Evolutionary conservation across 2,329 filamentous ascomycete genomes (phyloP), one percentile per base, ranked within the genome.

Genomic region (Ustilaginoidea virens): DNA sequence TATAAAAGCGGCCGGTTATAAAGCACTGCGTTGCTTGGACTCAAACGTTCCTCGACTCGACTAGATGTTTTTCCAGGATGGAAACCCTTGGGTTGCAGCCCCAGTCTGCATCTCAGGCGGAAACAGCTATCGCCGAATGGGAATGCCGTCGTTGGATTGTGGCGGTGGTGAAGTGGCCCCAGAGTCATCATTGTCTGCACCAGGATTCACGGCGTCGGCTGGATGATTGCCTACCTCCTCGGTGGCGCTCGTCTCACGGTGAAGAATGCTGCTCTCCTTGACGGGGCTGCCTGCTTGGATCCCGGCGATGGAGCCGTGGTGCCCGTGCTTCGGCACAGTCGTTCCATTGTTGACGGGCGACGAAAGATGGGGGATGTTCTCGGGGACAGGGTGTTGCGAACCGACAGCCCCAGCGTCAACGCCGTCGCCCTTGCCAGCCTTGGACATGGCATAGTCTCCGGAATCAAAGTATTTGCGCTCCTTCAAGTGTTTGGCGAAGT

Each of bases 381-480:
- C 85, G 41, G 86, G 85, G 29, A 86, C 77, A 31, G 90, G 90
- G 56, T 98, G 90, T 60, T 93, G 79, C 47, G 82, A 86, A 47
- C 90, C 90, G 48, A 98, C 82, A 47, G 79, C 79, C 49, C 87
- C 92, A 35, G 92, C 82, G 49, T 92, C 87, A 47, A 90, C 80
- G 50, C 90, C 80, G 48, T 86, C 81, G 53, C 83, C 85, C 63
- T 96, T 96, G 58, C 90, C 90, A 35, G 90, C 90, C 65, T 94
- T 93, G 56, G 80, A 87, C 61, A 93, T 80, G 49, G 86, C 86
- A 48, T 93, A 94, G 62, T 94, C 85, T 49, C 85, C 86, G 35
- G 80, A 90, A 63, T 94, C 85, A 58, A 94, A 94, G 63, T 93
- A 94, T 63, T 92, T 98, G 64, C 90, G 86, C 56, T 96, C 90